Evolutionary conservation across 2,329 filamentous ascomycete species (phyloP), one percentile per base, ranked within the genome.

Genomic region (Talaromyces islandicus): DNA sequence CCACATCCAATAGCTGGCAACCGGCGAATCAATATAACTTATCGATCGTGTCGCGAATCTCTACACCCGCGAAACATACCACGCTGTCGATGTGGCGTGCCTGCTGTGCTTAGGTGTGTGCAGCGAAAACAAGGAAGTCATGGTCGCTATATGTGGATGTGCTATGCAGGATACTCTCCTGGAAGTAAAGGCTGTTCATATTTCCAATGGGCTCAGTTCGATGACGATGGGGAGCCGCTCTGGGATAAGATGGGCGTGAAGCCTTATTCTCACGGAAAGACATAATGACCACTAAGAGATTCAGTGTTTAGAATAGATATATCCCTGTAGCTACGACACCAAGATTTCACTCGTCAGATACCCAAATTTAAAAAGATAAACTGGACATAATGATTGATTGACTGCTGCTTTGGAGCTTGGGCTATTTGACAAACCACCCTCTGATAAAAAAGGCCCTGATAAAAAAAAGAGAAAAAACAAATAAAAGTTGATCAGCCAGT

Each of bases 121-220:
- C 91, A 92, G 76, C 86, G 82, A 69, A 92, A 89, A 75, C 86
- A 83, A 66, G 88, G 89, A 65, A 93, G 86, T 58, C 81, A 85
- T 65, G 92, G 93, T 0, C 81, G 82, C 67, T 96, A 97, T 71
- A 94, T 95, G 75, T 96, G 92, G 91, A 94, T 93, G 89, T 97
- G 94, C 68, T 85, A 96, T 75, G 85, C 86, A 0, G 86, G 88
- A 29, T 72, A 67, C 65, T 64, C 67, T 4, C 74, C 70, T 19
- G 71, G 69, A 2, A 75, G 71, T 62, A 67, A 85, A 43, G 86
- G 84, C 5, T 96, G 92, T 69, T 79, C 82, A 0, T 94, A 88
- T 68, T 96, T 96, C 66, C 81, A 89, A 63, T 96, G 92, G 92
- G 91, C 89, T 0, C 83, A 88, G 58, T 95, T 96, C 73, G 88